A percentile compares a stretch with the other conserved stretches of the same genome.
phyloP scores from a whole-genome alignment of 2,329 filamentous ascomycete genomes.

The Scytalidium sp. region DNA sequence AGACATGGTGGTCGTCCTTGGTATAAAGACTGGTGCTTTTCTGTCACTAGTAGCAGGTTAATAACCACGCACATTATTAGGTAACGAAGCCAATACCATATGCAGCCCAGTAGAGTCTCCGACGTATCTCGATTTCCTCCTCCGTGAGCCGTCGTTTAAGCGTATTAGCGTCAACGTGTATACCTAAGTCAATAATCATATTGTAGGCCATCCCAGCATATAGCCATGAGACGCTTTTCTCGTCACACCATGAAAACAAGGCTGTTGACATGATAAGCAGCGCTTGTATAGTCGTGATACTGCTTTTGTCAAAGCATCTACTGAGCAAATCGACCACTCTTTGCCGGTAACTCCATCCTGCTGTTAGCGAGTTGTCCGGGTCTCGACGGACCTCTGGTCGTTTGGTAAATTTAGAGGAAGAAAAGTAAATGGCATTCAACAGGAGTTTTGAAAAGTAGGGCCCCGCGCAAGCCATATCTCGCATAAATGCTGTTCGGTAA shows the following conservation, averaged over 20 bases:
- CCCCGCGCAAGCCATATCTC: constrained; percentile 32
- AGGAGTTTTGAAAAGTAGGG: constrained; percentile 35
- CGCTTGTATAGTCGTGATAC: constrained; percentile 51
- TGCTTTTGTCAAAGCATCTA: constrained; percentile 41
- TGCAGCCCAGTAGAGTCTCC: constrained; percentile 32
- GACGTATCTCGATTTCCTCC: constrained; percentile 29
- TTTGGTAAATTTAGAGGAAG: constrained; percentile 24
- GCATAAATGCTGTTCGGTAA: constrained; percentile 51
- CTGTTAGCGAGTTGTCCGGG: constrained; percentile 14
- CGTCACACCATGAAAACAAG: constrained; percentile 44
- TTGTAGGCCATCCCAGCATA: constrained; percentile 51
- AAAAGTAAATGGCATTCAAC: constrained; percentile 34
- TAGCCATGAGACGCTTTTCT: constrained; percentile 51
- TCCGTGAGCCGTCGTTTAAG: constrained; percentile 13
- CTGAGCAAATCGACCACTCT: constrained; percentile 44
- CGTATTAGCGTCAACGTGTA: constrained; percentile 41
- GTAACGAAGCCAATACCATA: constrained; percentile 11
- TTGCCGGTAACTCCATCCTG: constrained; percentile 19
- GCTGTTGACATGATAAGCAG: constrained; percentile 48
- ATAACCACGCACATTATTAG: neutral
- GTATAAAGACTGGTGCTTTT: constrained; percentile 54
- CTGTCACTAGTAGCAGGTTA: constrained; percentile 29
- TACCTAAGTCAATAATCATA: constrained; percentile 52
- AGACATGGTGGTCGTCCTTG: constrained; percentile 49
- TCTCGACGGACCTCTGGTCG: constrained; percentile 18